These are phyloP conservation scores for Leccinum aurantiacum DNA, from an alignment of 768 basidiomycete genomes.

Conservation along the genomic window DNA sequence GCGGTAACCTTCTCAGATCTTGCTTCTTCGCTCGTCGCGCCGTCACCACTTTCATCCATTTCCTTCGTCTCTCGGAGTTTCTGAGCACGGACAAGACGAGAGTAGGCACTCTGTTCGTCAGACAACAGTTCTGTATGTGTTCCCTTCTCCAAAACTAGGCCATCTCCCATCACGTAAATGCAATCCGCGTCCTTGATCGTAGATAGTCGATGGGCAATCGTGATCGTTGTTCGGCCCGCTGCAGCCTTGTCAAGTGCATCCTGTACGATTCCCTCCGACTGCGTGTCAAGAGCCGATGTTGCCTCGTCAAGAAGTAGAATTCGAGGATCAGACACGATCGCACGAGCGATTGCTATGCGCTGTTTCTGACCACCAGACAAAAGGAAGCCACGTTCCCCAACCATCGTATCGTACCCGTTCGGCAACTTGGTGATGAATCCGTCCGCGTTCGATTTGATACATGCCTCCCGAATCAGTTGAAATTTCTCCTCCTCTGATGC, in stretches of 20 bases:
- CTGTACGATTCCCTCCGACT: too few relatives aligned
- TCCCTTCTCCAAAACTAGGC: constrained; percentile 76
- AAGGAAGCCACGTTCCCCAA: constrained; percentile 86
- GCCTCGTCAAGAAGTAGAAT: too few relatives aligned
- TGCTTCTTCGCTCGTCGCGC: constrained; percentile 20
- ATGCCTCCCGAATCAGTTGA: constrained; percentile 77
- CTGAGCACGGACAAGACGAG: constrained; percentile 76
- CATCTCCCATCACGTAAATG: constrained; percentile 90
- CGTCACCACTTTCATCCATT: constrained; percentile 24
- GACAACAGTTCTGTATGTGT: constrained; percentile 70
- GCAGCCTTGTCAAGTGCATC: too few relatives aligned
- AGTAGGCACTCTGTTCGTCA: constrained; percentile 63
- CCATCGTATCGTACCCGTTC: constrained; percentile 81
- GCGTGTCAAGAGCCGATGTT: too few relatives aligned
- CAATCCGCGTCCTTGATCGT: constrained; percentile 84
- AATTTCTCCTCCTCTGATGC: constrained; percentile 73
- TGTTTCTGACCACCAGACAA: constrained; percentile 88
- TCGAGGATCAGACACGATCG: constrained; percentile 57
- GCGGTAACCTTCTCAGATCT: too few relatives aligned
- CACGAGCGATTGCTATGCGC: constrained; percentile 86
- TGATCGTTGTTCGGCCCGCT: too few relatives aligned
- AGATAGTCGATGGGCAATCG: constrained; percentile 32
- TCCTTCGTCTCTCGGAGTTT: constrained; percentile 61
- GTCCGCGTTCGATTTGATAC: constrained; percentile 86
- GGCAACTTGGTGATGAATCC: constrained; percentile 85